Conservation (phyloP, 2,329 filamentous ascomycete genomes). For the Talaromyces rugulosus region DNA sequence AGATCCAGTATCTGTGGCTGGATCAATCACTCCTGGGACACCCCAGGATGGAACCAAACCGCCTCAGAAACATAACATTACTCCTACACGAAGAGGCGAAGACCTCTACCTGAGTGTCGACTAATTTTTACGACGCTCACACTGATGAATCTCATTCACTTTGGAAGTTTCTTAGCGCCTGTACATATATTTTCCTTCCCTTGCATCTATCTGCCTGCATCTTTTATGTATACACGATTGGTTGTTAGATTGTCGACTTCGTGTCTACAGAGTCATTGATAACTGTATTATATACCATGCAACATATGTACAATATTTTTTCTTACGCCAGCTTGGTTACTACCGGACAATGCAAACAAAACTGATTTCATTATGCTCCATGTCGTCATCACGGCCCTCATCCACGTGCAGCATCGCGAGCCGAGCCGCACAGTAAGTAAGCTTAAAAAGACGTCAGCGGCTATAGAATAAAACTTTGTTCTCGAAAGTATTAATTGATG, state of each 20-base stretch:
- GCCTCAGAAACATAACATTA: constrained; percentile 12
- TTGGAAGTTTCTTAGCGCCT: background rate
- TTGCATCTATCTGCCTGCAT: background rate
- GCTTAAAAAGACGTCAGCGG: too few species aligned
- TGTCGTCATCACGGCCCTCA: too few species aligned
- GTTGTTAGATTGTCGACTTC: background rate
- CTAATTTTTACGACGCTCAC: background rate
- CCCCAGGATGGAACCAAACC: background rate
- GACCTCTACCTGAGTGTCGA: constrained; percentile 15
- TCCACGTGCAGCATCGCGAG: too few species aligned
- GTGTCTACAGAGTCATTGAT: background rate
- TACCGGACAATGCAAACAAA: background rate
- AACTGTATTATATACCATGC: background rate
- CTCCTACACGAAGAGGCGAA: constrained; percentile 11
- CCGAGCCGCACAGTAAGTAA: too few species aligned
- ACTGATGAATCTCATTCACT: background rate
- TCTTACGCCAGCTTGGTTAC: too few species aligned
- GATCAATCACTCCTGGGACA: background rate
- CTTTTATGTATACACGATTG: background rate
- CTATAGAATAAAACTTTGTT: too few species aligned
- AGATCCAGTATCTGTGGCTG: background rate
- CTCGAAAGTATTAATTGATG: too few species aligned
- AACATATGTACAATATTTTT: background rate
- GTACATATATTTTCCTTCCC: background rate
- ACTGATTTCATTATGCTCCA: background rate